phyloP scores from a whole-genome alignment of 371 early-diverging fungal genomes.

The Mucor racemosus region DNA sequence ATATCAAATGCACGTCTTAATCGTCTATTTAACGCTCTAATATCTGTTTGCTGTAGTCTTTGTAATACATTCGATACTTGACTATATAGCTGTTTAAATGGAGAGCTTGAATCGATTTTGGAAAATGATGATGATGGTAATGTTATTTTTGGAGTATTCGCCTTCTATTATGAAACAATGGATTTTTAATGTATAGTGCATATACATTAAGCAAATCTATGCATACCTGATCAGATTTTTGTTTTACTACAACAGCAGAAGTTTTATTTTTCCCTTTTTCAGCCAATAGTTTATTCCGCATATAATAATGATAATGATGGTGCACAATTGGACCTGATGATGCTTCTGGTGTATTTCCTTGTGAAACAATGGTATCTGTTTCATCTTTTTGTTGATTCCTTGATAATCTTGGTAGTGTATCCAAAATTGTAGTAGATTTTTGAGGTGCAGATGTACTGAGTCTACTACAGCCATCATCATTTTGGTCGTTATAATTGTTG shows the following conservation, averaged over 20 bases:
- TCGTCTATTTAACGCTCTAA: conserved; percentile 64
- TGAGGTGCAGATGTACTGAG: conserved; percentile 31
- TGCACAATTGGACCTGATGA: conserved; percentile 35
- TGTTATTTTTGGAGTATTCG: not conserved
- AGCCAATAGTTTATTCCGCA: conserved; percentile 19
- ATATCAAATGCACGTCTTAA: conserved; percentile 71
- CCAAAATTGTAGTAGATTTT: not conserved
- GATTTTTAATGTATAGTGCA: not conserved
- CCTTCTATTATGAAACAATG: not conserved
- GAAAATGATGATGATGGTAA: not conserved
- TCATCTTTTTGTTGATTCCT: conserved; percentile 10
- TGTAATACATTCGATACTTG: conserved; percentile 39
- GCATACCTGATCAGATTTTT: not conserved
- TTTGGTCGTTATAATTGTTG: not conserved
- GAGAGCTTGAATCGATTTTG: conserved; percentile 23
- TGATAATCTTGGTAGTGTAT: conserved; percentile 1
- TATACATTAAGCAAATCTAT: not conserved
- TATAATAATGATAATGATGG: conserved; percentile 50
- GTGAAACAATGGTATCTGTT: not conserved
- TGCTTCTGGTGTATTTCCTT: not conserved
- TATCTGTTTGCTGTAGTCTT: conserved; percentile 59
- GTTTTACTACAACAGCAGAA: not conserved
- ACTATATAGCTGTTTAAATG: conserved; percentile 27
- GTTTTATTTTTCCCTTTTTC: conserved; percentile 21
- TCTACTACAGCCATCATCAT: conserved; percentile 10